Evolutionary conservation across 2,329 filamentous ascomycete species (phyloP).

Genomic region (Fonsecaea multimorphosa): DNA sequence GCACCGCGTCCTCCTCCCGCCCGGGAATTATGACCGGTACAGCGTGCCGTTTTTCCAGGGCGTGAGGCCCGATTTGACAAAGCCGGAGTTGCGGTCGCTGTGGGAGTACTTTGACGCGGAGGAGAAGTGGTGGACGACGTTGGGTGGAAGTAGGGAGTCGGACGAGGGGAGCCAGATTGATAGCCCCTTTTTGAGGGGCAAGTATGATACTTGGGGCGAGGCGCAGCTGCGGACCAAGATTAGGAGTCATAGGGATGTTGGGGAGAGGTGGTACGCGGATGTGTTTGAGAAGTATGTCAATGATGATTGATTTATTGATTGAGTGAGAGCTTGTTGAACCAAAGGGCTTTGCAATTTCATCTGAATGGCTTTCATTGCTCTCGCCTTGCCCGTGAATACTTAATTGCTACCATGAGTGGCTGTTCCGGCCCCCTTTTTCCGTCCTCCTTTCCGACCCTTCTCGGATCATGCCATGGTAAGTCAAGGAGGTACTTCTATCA

Average conservation of each 20-base stretch:
- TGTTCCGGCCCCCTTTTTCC: no score
- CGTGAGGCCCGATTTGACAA: constrained; percentile 55
- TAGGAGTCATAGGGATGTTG: constrained; percentile 58
- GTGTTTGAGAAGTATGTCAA: constrained; percentile 58
- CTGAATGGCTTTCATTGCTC: neutral
- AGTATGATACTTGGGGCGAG: constrained; percentile 63
- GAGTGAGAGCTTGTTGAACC: neutral
- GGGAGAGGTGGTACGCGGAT: constrained; percentile 54
- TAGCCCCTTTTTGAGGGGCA: constrained; percentile 57
- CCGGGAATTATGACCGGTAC: constrained; percentile 49
- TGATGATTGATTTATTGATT: constrained; percentile 43
- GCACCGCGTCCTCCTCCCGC: constrained; percentile 50
- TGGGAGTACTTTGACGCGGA: constrained; percentile 47
- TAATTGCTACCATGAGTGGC: no score
- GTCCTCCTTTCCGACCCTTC: no score
- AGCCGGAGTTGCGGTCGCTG: constrained; percentile 49
- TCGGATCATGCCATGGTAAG: no score
- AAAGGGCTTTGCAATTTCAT: neutral
- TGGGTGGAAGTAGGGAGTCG: constrained; percentile 44
- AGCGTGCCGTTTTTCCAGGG: constrained; percentile 58
- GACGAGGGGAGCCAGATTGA: constrained; percentile 52
- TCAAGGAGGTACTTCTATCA: no score
- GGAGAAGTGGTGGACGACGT: constrained; percentile 8
- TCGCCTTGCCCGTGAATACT: no score
- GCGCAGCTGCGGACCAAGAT: constrained; percentile 62